These are phyloP conservation scores for Cetraspora pellucida DNA, from an alignment of 192 early-diverging fungal species.

Conservation along the genomic window DNA sequence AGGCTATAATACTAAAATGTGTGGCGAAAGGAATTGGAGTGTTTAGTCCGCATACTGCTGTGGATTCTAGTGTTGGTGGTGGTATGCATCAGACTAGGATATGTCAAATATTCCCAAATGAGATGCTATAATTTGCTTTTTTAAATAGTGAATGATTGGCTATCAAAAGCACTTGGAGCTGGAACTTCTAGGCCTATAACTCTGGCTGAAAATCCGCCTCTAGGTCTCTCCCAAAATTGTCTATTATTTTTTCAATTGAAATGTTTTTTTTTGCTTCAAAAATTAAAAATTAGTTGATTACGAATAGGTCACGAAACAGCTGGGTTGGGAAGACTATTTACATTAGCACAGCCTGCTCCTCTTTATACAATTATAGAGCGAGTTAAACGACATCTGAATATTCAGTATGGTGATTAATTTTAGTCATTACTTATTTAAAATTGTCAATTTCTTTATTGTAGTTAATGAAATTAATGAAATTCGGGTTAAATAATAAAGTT, in stretches of 20 bases:
- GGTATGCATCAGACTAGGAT: slow-evolving; percentile 36
- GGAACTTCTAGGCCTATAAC: slow-evolving; percentile 45
- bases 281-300: background rate
- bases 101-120: background rate
- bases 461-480: background rate
- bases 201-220: slow-evolving; percentile 54
- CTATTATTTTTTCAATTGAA: background rate
- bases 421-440: background rate
- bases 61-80: slow-evolving; percentile 79
- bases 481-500: slow-evolving; percentile 46
- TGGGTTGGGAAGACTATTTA: slow-evolving; percentile 66
- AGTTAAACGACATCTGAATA: slow-evolving; percentile 65
- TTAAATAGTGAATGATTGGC: slow-evolving; percentile 84
- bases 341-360: slow-evolving; percentile 53
- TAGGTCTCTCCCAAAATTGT: slow-evolving; percentile 38
- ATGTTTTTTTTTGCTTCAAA: background rate
- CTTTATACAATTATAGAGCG: slow-evolving; percentile 56
- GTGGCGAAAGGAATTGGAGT: slow-evolving; percentile 86
- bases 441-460: background rate
- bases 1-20: slow-evolving; percentile 77
- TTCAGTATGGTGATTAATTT: slow-evolving; percentile 60
- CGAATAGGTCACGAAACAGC: slow-evolving; percentile 54
- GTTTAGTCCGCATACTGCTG: slow-evolving; percentile 88
- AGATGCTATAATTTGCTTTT: background rate
- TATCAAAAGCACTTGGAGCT: slow-evolving; percentile 67